These are phyloP conservation scores for Rhytidhysteron rufulum DNA, from an alignment of 2,329 filamentous ascomycete species.

Conservation along the genomic window DNA sequence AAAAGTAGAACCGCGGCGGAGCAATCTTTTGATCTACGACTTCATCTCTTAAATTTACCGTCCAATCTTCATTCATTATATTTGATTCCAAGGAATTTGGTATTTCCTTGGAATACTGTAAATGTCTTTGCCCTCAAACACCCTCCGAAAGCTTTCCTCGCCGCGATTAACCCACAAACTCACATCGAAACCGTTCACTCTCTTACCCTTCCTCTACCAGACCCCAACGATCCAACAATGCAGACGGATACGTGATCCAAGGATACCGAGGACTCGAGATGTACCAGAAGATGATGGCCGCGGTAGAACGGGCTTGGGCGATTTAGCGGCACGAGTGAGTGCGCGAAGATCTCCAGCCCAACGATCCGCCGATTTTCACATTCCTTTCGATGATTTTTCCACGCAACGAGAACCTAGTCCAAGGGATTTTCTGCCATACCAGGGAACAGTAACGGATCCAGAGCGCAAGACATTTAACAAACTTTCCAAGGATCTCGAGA, in stretches of 20 bases:
- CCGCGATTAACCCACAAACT: conserved; percentile 17
- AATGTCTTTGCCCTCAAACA: conserved; percentile 7
- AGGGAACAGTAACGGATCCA: conserved; percentile 31
- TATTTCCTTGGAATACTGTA: too few relatives aligned
- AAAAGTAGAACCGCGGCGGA: too few relatives aligned
- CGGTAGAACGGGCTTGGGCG: conserved; percentile 6
- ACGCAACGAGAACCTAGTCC: conserved; percentile 9
- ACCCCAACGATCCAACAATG: conserved; percentile 58
- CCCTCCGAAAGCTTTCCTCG: conserved; percentile 29
- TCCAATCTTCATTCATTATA: too few relatives aligned
- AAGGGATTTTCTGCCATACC: conserved; percentile 7
- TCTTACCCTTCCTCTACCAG: conserved; percentile 68
- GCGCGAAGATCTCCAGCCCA: neutral
- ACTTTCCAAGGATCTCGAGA: conserved; percentile 25
- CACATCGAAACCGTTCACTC: conserved; percentile 29
- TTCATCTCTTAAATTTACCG: too few relatives aligned
- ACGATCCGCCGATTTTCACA: conserved; percentile 32
- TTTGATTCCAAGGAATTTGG: too few relatives aligned
- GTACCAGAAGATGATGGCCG: neutral
- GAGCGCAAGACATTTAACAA: conserved; percentile 35
- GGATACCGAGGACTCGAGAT: conserved; percentile 15
- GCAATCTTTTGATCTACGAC: too few relatives aligned
- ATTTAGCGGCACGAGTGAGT: neutral
- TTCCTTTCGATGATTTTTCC: conserved; percentile 50
- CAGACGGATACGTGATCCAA: conserved; percentile 16